Percentiles rank a stretch among this genome's conserved stretches.
These are phyloP conservation scores for Geranium rotundifolium DNA, from an alignment of 345 rosid genomes.

Conservation along the genomic window DNA sequence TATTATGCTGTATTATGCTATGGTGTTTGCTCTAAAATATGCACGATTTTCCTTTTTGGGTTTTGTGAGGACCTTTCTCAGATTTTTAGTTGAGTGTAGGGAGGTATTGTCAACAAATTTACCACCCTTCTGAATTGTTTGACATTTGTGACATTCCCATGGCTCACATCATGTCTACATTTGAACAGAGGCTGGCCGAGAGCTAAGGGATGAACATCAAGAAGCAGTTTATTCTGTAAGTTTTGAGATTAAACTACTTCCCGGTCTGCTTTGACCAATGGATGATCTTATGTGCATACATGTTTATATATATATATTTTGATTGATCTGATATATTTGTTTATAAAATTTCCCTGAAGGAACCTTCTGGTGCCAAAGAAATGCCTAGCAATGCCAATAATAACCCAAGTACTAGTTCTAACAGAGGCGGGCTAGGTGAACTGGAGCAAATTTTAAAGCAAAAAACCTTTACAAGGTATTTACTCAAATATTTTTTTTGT, in stretches of 20 bases:
- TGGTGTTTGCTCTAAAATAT: not conserved
- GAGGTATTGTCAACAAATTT: no score
- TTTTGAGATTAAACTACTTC: not conserved
- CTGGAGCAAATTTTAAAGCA: conserved; percentile 52
- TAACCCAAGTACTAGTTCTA: conserved; percentile 15
- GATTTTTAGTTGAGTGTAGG: not conserved
- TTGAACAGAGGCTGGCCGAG: conserved; percentile 20
- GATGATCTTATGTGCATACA: conserved; percentile 2
- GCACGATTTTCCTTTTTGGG: no score
- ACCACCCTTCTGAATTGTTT: not conserved
- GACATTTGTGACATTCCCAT: not conserved
- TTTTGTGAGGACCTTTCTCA: not conserved
- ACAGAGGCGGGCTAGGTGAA: conserved; percentile 27
- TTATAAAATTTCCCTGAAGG: conserved; percentile 22
- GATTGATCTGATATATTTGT: conserved; percentile 8
- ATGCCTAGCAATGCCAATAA: conserved; percentile 19
- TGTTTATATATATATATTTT: not conserved
- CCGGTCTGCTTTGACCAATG: not conserved
- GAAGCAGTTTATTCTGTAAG: conserved; percentile 29
- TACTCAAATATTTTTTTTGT: not conserved
- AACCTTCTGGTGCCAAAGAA: conserved; percentile 15
- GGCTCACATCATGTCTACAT: not conserved
- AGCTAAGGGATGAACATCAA: conserved; percentile 13
- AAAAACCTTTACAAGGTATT: conserved; percentile 65
- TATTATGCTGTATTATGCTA: not conserved